Evolutionary conservation across 2,329 filamentous ascomycete genomes (phyloP).

Genomic region (Colletotrichum sp.): DNA sequence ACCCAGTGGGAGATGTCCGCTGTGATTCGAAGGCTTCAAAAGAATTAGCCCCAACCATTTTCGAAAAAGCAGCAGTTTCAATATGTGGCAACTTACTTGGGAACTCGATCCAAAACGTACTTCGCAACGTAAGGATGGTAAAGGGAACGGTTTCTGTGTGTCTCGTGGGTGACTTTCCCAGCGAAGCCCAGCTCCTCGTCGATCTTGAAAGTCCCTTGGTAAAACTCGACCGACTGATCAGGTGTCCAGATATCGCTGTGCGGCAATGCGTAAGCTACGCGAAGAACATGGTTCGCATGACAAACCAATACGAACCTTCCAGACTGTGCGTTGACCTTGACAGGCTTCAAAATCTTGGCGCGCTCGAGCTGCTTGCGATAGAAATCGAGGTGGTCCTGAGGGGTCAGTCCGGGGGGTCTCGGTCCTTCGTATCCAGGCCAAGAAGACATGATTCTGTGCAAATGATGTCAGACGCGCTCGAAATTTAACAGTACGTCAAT

Average conservation of each 20-base stretch:
- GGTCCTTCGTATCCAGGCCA: slow-evolving; percentile 13
- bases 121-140: slow-evolving; percentile 33
- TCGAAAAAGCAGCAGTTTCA: too few relatives aligned
- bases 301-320: slow-evolving; percentile 3
- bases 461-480: background rate
- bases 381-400: slow-evolving; percentile 9
- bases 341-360: slow-evolving; percentile 5
- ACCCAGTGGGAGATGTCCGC: slow-evolving; percentile 31
- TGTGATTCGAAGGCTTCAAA: slow-evolving; percentile 26
- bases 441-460: slow-evolving; percentile 6
- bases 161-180: slow-evolving; percentile 36
- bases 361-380: slow-evolving; percentile 15
- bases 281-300: background rate
- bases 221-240: slow-evolving; percentile 37
- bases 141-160: slow-evolving; percentile 34
- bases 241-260: slow-evolving; percentile 33
- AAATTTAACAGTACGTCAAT: too few relatives aligned
- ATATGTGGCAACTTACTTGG: slow-evolving; percentile 26
- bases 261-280: background rate
- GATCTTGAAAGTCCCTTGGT: slow-evolving; percentile 31
- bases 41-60: background rate
- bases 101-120: slow-evolving; percentile 32
- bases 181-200: slow-evolving; percentile 33
- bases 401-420: background rate
- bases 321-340: slow-evolving; percentile 22